Evolutionary conservation across 2,329 filamentous ascomycete species (phyloP).

Genomic region (Alternaria panax): DNA sequence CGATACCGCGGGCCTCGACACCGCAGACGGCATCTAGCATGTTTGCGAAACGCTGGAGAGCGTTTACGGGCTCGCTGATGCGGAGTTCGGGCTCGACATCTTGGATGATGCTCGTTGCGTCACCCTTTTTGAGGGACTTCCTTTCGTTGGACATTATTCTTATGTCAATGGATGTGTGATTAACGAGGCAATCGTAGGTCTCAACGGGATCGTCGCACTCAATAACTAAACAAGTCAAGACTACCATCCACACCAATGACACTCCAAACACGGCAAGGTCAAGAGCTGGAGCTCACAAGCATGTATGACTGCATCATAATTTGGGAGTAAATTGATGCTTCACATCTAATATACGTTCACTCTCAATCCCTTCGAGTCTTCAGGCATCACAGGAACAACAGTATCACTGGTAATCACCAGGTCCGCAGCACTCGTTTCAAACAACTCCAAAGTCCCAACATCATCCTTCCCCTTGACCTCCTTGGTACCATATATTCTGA

Average conservation of each 20-base stretch:
- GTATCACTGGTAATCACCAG: slow-evolving; percentile 4
- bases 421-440: slow-evolving; percentile 4
- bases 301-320: no score
- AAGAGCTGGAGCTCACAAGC: no score
- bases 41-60: slow-evolving; percentile 30
- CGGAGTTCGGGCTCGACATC: slow-evolving; percentile 22
- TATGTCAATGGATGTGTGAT: not conserved
- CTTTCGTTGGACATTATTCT: not conserved
- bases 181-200: no score
- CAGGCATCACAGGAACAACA: slow-evolving; percentile 1
- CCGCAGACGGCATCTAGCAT: slow-evolving; percentile 37
- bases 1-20: slow-evolving; percentile 45
- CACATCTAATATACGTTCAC: not conserved
- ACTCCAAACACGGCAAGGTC: not conserved
- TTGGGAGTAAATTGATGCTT: not conserved
- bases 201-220: no score
- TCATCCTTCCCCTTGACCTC: slow-evolving; percentile 4
- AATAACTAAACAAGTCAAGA: not conserved
- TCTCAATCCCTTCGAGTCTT: slow-evolving; percentile 2
- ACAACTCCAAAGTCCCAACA: slow-evolving; percentile 3
- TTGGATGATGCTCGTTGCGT: slow-evolving; percentile 4
- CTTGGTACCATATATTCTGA: not conserved
- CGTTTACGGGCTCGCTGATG: slow-evolving; percentile 26
- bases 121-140: slow-evolving; percentile 10
- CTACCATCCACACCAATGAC: not conserved